A percentile compares a stretch with the other conserved stretches of the same genome.
These are phyloP conservation scores for Chytriomyces confervae DNA, from an alignment of 192 early-diverging fungal species.

Conservation along the genomic window DNA sequence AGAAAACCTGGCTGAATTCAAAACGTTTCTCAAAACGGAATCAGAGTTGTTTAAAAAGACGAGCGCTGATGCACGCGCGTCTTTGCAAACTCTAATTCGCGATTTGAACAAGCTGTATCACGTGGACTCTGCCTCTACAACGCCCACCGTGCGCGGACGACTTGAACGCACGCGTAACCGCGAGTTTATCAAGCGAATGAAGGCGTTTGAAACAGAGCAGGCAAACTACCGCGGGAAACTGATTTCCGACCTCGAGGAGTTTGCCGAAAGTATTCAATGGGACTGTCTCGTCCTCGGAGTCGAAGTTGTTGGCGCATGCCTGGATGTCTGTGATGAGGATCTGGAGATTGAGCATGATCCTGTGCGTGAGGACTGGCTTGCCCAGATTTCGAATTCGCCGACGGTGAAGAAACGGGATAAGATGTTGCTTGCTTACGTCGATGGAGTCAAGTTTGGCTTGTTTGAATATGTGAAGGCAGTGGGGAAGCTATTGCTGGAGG, in stretches of 20 bases:
- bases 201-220: conserved; percentile 11
- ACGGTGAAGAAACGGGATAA: neutral
- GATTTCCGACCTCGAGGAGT: conserved; percentile 13
- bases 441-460: conserved; percentile 20
- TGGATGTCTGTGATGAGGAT: conserved; percentile 27
- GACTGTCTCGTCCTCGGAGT: conserved; percentile 28
- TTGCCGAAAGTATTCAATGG: conserved; percentile 33
- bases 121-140: neutral
- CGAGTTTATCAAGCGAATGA: conserved; percentile 6
- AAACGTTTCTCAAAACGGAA: conserved; percentile 16
- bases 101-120: neutral
- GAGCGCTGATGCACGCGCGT: neutral
- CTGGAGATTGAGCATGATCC: conserved; percentile 4
- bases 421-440: neutral
- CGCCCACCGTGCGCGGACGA: conserved; percentile 5
- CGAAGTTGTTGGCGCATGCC: conserved; percentile 28
- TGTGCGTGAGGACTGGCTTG: conserved; percentile 4
- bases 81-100: neutral
- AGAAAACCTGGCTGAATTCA: conserved; percentile 10
- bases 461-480: conserved; percentile 28
- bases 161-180: conserved; percentile 9
- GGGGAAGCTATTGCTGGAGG: conserved; percentile 8
- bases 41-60: conserved; percentile 1
- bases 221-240: conserved; percentile 3
- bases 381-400: neutral